These are phyloP conservation scores for Chloranthus sessilifolius DNA, from an alignment of 164 flowering plant species.

Conservation along the genomic window DNA sequence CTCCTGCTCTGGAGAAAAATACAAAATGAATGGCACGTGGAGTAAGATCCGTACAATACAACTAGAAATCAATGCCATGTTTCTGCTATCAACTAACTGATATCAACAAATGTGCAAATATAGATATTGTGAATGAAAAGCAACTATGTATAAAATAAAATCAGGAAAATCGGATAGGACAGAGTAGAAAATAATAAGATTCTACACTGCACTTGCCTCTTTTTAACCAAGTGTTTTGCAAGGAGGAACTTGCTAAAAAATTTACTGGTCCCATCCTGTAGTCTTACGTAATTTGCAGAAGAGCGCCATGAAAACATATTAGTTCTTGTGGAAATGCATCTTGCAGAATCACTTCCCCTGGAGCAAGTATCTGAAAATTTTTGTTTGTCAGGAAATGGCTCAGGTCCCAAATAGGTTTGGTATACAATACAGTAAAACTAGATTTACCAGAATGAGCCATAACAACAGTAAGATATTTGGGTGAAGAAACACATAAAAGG, in stretches of 20 bases:
- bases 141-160: background rate
- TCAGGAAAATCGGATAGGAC: background rate
- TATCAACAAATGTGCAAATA: too few species aligned
- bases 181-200: background rate
- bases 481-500: too few species aligned
- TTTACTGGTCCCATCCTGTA: constrained; percentile 20
- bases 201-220: constrained; percentile 28
- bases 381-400: too few species aligned
- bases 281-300: constrained; percentile 38
- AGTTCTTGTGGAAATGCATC: constrained; percentile 10
- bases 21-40: background rate
- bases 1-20: constrained; percentile 37
- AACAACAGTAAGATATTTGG: too few species aligned
- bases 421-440: background rate
- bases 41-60: background rate
- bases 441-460: background rate
- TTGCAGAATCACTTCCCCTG: constrained; percentile 16
- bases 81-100: too few species aligned
- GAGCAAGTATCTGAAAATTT: constrained; percentile 21
- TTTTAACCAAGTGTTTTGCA: constrained; percentile 15
- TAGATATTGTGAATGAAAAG: background rate
- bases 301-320: constrained; percentile 39
- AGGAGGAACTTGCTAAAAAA: constrained; percentile 22
- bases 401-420: background rate
- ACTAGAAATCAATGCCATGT: too few species aligned